These are phyloP conservation scores for Trichoderma citrinoviride DNA, from an alignment of 2,329 filamentous ascomycete genomes.

Conservation along the genomic window DNA sequence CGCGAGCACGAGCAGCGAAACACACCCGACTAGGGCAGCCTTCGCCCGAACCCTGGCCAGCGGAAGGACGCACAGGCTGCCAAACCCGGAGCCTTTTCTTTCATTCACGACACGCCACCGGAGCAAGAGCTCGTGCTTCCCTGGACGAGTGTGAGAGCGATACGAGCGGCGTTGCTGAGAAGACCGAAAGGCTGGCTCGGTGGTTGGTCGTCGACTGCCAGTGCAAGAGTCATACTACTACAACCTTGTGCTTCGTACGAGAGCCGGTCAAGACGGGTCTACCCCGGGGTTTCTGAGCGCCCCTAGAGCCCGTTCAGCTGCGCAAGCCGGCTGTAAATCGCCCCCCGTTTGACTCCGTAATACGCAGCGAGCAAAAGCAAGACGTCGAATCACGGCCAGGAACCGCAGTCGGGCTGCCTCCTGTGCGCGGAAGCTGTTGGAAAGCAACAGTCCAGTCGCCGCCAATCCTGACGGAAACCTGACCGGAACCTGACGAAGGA, in stretches of 20 bases:
- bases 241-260: too few relatives aligned
- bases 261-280: not conserved
- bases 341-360: not conserved
- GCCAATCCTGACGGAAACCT: too few relatives aligned
- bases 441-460: not conserved
- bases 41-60: not conserved
- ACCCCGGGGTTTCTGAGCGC: not conserved
- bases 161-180: slow-evolving; percentile 3
- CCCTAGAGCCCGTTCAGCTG: slow-evolving; percentile 10
- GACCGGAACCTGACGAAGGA: too few relatives aligned
- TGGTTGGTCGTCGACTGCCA: slow-evolving; percentile 9
- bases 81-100: not conserved
- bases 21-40: not conserved
- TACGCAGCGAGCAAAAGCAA: not conserved
- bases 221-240: not conserved
- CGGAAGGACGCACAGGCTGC: slow-evolving; percentile 1
- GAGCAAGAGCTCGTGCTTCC: not conserved
- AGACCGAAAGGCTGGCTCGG: slow-evolving; percentile 5
- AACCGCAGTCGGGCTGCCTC: slow-evolving; percentile 20
- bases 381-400: slow-evolving; percentile 15
- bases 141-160: not conserved
- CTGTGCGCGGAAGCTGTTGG: slow-evolving; percentile 9
- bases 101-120: not conserved
- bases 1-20: not conserved
- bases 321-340: slow-evolving; percentile 15